Percentiles rank a stretch among this genome's conserved stretches.
These are phyloP conservation scores for Phoma herbarum DNA, from an alignment of 2,329 filamentous ascomycete species.

Conservation along the genomic window DNA sequence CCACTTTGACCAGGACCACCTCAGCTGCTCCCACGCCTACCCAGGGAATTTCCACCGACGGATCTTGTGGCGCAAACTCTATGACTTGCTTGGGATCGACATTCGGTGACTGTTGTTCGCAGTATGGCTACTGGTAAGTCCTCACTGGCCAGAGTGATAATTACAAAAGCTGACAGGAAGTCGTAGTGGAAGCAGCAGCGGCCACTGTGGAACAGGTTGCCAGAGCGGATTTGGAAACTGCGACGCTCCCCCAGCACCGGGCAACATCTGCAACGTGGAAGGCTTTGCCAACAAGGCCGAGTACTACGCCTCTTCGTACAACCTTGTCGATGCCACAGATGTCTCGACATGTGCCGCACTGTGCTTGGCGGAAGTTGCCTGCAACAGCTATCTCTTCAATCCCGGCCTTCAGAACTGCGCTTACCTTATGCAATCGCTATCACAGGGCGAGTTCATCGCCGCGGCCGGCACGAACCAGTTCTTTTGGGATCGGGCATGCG, in stretches of 20 bases:
- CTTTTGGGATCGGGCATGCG: slow-evolving; percentile 21
- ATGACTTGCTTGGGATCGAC: slow-evolving; percentile 17
- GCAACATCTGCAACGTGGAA: slow-evolving; percentile 20
- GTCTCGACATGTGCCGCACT: slow-evolving; percentile 22
- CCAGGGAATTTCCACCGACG: slow-evolving; percentile 7
- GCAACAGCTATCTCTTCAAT: slow-evolving; percentile 27
- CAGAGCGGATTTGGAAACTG: slow-evolving; percentile 24
- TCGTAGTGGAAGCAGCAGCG: slow-evolving; percentile 17
- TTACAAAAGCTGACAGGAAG: not conserved
- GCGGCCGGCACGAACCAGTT: slow-evolving; percentile 14
- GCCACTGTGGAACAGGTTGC: slow-evolving; percentile 39
- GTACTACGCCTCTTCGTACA: slow-evolving; percentile 29
- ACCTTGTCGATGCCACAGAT: slow-evolving; percentile 21
- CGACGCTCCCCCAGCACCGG: slow-evolving; percentile 11
- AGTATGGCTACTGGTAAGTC: slow-evolving; percentile 20
- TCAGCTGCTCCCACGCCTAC: slow-evolving; percentile 10
- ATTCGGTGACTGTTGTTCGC: slow-evolving; percentile 21
- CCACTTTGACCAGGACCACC: slow-evolving; percentile 13
- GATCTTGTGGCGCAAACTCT: slow-evolving; percentile 11
- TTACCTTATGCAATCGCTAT: slow-evolving; percentile 12
- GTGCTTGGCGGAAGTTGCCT: slow-evolving; percentile 24
- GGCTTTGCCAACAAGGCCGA: slow-evolving; percentile 25
- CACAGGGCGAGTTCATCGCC: slow-evolving; percentile 20
- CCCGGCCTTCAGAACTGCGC: slow-evolving; percentile 17
- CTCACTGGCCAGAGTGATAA: not conserved